Evolutionary conservation across 2,329 filamentous ascomycete species (phyloP), one percentile per base, ranked within the genome.

Genomic region (Paraphaeosphaeria minitans): DNA sequence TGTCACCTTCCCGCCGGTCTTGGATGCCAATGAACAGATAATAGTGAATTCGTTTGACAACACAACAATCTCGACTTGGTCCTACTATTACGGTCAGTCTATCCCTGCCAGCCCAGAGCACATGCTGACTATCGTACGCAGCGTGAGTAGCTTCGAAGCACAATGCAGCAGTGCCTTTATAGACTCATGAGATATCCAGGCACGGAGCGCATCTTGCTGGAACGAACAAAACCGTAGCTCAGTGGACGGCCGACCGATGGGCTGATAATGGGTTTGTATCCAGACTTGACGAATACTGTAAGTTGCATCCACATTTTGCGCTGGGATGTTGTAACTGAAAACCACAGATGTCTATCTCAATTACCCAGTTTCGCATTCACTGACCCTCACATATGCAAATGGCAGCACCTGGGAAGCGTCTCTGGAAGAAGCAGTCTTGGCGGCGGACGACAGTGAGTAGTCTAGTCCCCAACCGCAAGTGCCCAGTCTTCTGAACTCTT

Each of bases 31-130:
- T 50, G 78, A 80, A 58, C 65, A 75, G 50, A 68, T 78, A n/a
- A 64, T 80, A 46, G 59, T 77, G 35, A 71, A 76, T 53, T 78
- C 77, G 2, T 79, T 80, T 55, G 76, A 79, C 58, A 75, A 75
- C 55, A 73, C 70, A 10, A 75, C 75, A 8, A 79, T 80, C 46
- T 67, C 70, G 24, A 66, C 68, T 55, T 77, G 73, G 72, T 73
- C 72, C 3, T 75, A 76, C 60, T 77, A 78, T 55, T 78, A 78
- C 57, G 76, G 64, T 73, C 63, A 43, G 70, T 54, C 9, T n/a
- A 21, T 29, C 13, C 9, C 42, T 27, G 13, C 35, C 21, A 24
- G 24, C 12, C 13, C 24, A 16, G 4, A 19, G 22, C 29, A 50
- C n/a, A 10, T 49, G 37, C 64, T 71, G 60, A 71, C 53, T 10